These are phyloP conservation scores for Serpula lacrymans DNA, from an alignment of 768 basidiomycete genomes.

Conservation along the genomic window DNA sequence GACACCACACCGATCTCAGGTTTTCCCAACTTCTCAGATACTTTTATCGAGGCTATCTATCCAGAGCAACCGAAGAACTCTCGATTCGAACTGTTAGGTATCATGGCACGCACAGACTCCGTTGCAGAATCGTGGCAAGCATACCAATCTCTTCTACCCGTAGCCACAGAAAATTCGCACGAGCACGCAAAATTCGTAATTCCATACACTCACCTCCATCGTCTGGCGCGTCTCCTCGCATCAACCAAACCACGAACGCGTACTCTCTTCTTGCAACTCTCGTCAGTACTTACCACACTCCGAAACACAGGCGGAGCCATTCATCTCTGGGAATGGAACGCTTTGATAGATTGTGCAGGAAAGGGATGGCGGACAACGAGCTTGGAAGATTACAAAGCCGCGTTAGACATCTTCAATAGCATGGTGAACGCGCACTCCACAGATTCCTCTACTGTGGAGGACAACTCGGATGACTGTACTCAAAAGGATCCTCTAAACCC, in stretches of 20 bases:
- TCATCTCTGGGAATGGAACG: slow-evolving; percentile 72
- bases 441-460: slow-evolving; percentile 29
- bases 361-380: slow-evolving; percentile 60
- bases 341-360: slow-evolving; percentile 64
- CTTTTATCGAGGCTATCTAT: too few species aligned
- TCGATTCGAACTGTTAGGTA: slow-evolving; percentile 20
- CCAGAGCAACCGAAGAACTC: too few species aligned
- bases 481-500: slow-evolving; percentile 32
- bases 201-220: slow-evolving; percentile 49
- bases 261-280: slow-evolving; percentile 55
- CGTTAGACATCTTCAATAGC: slow-evolving; percentile 60
- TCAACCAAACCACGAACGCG: slow-evolving; percentile 54
- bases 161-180: slow-evolving; percentile 10
- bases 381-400: slow-evolving; percentile 53
- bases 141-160: slow-evolving; percentile 34
- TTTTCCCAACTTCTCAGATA: too few species aligned
- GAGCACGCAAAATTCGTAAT: slow-evolving; percentile 13
- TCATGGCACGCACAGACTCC: slow-evolving; percentile 32
- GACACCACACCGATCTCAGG: too few species aligned
- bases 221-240: slow-evolving; percentile 58
- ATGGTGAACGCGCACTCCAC: slow-evolving; percentile 47
- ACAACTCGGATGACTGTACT: slow-evolving; percentile 7
- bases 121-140: slow-evolving; percentile 40
- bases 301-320: slow-evolving; percentile 52
- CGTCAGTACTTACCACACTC: slow-evolving; percentile 63